Percentiles rank a stretch among this genome's conserved stretches.
phyloP scores from a whole-genome alignment of 139 green algal genomes.

The Chlamydomonas incerta region DNA sequence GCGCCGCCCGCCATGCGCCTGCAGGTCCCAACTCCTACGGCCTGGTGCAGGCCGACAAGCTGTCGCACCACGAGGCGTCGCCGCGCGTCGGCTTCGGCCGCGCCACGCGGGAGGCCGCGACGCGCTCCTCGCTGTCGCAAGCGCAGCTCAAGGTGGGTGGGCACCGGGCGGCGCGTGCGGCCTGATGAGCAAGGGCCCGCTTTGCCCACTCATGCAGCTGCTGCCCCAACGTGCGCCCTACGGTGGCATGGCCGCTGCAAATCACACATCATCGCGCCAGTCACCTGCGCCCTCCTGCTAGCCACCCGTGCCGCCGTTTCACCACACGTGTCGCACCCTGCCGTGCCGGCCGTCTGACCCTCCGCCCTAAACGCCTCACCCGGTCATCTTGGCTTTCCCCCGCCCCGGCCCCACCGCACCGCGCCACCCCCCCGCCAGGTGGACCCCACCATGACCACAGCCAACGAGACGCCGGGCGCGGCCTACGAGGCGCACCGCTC shows the following conservation, averaged over 20 bases:
- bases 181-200: too few relatives aligned
- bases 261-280: background rate
- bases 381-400: too few relatives aligned
- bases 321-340: too few relatives aligned
- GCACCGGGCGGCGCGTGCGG: too few relatives aligned
- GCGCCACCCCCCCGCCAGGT: too few relatives aligned
- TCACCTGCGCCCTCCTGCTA: background rate
- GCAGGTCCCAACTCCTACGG: conserved; percentile 27
- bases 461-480: background rate
- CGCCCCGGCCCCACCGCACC: too few relatives aligned
- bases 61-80: background rate
- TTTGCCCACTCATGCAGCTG: too few relatives aligned
- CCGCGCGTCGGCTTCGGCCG: conserved; percentile 5
- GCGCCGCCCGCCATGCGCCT: background rate
- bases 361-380: too few relatives aligned
- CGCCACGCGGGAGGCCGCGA: conserved; percentile 1
- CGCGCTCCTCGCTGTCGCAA: background rate
- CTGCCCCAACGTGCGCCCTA: too few relatives aligned
- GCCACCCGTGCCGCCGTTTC: too few relatives aligned
- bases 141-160: conserved; percentile 10
- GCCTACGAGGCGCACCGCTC: background rate
- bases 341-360: too few relatives aligned
- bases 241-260: too few relatives aligned
- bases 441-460: conserved; percentile 2
- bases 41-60: background rate